These are phyloP conservation scores for Gossypium trilobum DNA, from an alignment of 441 rosid species.

Conservation along the genomic window DNA sequence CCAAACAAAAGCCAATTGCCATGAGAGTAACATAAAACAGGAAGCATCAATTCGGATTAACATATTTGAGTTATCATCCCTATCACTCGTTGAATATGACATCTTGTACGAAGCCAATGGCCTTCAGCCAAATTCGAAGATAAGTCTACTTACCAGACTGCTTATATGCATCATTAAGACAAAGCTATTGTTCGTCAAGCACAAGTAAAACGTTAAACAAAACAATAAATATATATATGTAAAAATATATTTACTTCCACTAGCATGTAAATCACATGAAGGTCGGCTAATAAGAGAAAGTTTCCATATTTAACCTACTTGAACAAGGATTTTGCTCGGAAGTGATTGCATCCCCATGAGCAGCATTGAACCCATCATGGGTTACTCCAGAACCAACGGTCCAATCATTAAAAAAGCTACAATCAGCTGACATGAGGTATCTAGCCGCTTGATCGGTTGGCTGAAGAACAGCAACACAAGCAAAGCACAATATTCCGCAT, in stretches of 20 bases:
- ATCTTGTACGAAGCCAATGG: not conserved
- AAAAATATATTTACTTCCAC: not conserved
- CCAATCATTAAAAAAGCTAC: constrained; percentile 87
- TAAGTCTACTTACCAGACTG: not conserved
- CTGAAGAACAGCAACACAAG: constrained; percentile 76
- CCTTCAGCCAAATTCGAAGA: not conserved
- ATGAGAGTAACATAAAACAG: not conserved
- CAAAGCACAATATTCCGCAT: constrained; percentile 82
- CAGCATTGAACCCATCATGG: constrained; percentile 20
- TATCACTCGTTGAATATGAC: not conserved
- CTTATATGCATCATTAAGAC: not conserved
- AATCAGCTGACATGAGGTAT: constrained; percentile 85
- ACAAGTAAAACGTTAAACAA: not conserved
- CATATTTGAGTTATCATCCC: not conserved
- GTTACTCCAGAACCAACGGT: constrained; percentile 46
- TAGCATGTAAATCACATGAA: constrained; percentile 2
- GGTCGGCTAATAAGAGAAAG: not conserved
- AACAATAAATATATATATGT: not conserved
- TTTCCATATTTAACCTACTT: constrained; percentile 33
- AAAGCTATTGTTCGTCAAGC: not conserved
- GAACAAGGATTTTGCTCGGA: constrained; percentile 30
- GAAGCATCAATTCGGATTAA: not conserved
- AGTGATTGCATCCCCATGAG: constrained; percentile 21
- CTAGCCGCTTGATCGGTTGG: constrained; percentile 78
- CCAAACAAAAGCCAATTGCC: not conserved